A percentile compares a stretch with the other conserved stretches of the same genome.
Evolutionary conservation across 139 green algal species (phyloP).

Genomic region (Edaphochlamys debaryana): DNA sequence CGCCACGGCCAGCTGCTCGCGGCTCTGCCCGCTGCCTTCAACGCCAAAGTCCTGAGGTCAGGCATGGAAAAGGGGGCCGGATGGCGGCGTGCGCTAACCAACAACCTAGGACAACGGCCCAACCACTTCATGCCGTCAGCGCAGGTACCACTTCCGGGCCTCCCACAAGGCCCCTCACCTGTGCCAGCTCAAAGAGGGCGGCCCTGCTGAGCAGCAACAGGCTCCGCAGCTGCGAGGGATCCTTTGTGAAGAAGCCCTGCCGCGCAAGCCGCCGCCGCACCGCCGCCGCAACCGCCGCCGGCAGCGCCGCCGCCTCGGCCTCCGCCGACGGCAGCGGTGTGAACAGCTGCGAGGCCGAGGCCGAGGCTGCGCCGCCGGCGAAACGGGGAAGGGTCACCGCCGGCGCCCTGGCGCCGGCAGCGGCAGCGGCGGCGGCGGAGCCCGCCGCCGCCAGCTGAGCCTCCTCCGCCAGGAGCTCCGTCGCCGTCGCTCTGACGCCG

Average conservation of each 20-base stretch:
- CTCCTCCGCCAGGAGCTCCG: background rate
- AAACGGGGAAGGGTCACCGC: too few species aligned
- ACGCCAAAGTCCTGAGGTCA: background rate
- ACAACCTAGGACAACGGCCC: too few species aligned
- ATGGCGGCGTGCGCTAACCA: too few species aligned
- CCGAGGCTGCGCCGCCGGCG: background rate
- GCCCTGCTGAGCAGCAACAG: slow-evolving; percentile 24
- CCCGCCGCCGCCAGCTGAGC: background rate
- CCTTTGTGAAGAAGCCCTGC: background rate
- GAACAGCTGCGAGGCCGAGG: background rate
- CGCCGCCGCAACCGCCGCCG: background rate
- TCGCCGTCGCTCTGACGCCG: background rate
- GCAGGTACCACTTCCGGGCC: background rate
- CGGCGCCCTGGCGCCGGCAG: background rate
- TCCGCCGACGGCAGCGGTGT: background rate
- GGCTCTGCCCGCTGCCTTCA: background rate
- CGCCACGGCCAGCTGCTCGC: slow-evolving; percentile 10
- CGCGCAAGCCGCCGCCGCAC: slow-evolving; percentile 15
- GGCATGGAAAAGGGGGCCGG: too few species aligned
- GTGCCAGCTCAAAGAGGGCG: background rate
- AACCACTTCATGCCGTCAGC: background rate
- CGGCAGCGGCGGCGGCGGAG: slow-evolving; percentile 2
- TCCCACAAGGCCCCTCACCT: background rate
- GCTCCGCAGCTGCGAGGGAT: background rate
- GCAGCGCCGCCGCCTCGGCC: too few species aligned